phyloP scores from a whole-genome alignment of 1,139 yeast genomes.

The Taphrina flavorubra region DNA sequence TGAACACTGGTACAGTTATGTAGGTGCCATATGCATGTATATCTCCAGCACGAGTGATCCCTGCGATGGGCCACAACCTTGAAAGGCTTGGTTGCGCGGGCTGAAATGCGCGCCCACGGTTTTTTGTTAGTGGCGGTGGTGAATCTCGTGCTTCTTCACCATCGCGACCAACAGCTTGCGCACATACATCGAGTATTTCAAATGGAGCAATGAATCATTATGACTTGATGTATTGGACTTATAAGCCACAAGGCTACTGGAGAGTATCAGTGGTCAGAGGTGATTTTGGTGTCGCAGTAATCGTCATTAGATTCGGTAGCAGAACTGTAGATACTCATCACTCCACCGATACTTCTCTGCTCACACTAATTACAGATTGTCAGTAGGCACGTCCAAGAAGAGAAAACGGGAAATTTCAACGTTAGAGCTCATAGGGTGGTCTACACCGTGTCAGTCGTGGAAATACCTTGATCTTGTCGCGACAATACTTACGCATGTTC shows the following conservation, averaged over 20 bases:
- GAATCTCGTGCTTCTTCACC: background rate
- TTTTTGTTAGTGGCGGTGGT: background rate
- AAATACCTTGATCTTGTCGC: background rate
- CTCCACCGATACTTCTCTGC: slow-evolving; percentile 1
- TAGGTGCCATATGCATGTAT: background rate
- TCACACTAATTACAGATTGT: background rate
- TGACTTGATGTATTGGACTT: no score
- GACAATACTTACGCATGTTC: slow-evolving; percentile 28
- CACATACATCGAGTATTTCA: background rate
- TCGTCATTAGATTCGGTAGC: slow-evolving; percentile 38
- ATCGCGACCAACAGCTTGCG: background rate
- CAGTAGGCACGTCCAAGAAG: slow-evolving; percentile 5
- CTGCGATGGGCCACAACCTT: background rate
- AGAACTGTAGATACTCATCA: slow-evolving; percentile 37
- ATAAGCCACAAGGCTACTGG: background rate
- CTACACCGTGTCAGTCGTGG: background rate
- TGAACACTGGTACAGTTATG: no score
- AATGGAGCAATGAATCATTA: background rate
- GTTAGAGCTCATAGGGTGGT: slow-evolving; percentile 34
- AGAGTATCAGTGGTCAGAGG: slow-evolving; percentile 25
- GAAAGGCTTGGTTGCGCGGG: slow-evolving; percentile 4
- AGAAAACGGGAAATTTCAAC: slow-evolving; percentile 8
- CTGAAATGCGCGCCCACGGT: background rate
- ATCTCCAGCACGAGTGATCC: slow-evolving; percentile 5
- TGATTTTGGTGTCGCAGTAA: slow-evolving; percentile 39